phyloP scores from a whole-genome alignment of 192 early-diverging fungal species.

The Irineochytrium annulatum region DNA sequence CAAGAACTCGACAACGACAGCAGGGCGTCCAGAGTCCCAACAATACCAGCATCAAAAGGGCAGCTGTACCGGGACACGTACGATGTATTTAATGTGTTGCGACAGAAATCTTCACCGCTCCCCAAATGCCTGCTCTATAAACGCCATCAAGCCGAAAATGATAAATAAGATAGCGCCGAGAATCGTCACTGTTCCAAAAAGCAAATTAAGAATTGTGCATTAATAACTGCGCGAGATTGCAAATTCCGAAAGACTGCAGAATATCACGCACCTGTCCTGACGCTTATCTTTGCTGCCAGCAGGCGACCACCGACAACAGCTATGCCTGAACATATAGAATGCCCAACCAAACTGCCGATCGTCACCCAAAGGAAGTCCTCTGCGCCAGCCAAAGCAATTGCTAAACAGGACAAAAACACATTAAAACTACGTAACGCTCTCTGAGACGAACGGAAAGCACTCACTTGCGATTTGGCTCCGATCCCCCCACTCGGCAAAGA shows the following conservation, averaged over 20 bases:
- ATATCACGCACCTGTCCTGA: constrained; percentile 63
- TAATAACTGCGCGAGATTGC: not conserved
- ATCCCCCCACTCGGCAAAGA: constrained; percentile 98
- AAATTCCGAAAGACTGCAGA: not conserved
- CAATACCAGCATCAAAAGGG: too few relatives aligned
- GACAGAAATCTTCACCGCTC: too few relatives aligned
- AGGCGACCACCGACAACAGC: constrained; percentile 94
- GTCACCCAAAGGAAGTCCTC: constrained; percentile 90
- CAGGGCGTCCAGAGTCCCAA: too few relatives aligned
- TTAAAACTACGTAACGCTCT: not conserved
- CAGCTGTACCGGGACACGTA: too few relatives aligned
- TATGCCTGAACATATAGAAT: constrained; percentile 84
- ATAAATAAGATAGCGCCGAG: constrained; percentile 85
- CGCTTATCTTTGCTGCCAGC: constrained; percentile 77
- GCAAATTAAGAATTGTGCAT: not conserved
- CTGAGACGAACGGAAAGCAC: constrained; percentile 13
- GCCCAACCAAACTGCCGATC: constrained; percentile 82
- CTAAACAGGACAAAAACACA: constrained; percentile 14
- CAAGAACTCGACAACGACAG: too few relatives aligned
- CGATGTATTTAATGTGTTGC: too few relatives aligned
- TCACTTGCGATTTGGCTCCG: constrained; percentile 87
- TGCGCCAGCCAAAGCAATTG: constrained; percentile 94
- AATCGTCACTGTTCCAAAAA: constrained; percentile 63
- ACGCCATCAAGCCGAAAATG: constrained; percentile 65
- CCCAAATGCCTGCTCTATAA: too few relatives aligned